phyloP scores from a whole-genome alignment of 1,284 basidiomycete genomes.

The Cutaneotrichosporon arboriforme region DNA sequence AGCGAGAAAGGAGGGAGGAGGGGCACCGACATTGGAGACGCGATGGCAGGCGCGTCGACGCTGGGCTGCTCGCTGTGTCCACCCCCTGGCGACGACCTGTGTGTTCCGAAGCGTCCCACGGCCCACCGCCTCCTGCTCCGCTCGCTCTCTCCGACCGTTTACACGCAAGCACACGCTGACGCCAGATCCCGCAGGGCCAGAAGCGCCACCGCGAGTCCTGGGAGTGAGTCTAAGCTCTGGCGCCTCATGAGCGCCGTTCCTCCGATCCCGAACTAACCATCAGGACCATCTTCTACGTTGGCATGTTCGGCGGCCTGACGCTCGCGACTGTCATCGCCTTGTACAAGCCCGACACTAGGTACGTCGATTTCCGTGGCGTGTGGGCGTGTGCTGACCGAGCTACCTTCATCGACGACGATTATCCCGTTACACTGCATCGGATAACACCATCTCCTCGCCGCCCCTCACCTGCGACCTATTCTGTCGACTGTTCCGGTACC shows the following conservation, averaged over 20 bases:
- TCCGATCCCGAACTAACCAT: conserved; percentile 56
- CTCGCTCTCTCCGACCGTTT: neutral
- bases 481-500: neutral
- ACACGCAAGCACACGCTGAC: conserved; percentile 9
- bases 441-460: conserved; percentile 1
- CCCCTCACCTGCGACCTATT: neutral
- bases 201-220: conserved; percentile 38
- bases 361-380: conserved; percentile 35
- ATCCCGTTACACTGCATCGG: neutral
- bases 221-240: conserved; percentile 36
- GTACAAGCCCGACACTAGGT: conserved; percentile 97
- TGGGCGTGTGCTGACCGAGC: neutral
- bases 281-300: conserved; percentile 68
- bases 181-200: conserved; percentile 13
- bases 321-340: conserved; percentile 70
- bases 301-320: conserved; percentile 84
- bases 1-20: neutral
- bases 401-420: neutral
- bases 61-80: too few relatives aligned
- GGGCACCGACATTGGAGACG: neutral
- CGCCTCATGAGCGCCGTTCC: conserved; percentile 17
- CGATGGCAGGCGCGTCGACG: too few relatives aligned
- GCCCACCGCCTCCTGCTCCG: neutral
- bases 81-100: too few relatives aligned
- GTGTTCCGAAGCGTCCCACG: too few relatives aligned